Evolutionary conservation across 768 basidiomycete genomes (phyloP).

Genomic region (Peribolospora kevripleyi): DNA sequence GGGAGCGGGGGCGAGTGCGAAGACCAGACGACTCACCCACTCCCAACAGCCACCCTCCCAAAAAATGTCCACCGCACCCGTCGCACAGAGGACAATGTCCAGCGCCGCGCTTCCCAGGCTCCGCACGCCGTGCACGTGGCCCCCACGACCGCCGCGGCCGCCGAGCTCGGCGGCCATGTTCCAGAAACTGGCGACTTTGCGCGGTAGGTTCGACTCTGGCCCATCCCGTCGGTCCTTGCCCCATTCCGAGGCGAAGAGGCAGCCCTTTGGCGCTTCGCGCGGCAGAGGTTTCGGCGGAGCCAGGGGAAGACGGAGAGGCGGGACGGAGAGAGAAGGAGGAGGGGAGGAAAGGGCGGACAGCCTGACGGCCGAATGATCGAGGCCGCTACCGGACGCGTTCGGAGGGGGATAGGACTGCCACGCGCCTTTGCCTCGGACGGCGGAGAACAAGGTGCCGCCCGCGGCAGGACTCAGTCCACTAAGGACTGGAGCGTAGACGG

Average conservation of each 20-base stretch:
- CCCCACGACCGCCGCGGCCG: constrained; percentile 9
- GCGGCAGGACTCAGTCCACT: constrained; percentile 9
- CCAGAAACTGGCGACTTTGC: constrained; percentile 8
- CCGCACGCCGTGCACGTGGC: constrained; percentile 13
- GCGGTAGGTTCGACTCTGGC: constrained; percentile 7
- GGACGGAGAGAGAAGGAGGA: constrained; percentile 5
- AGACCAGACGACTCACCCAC: constrained; percentile 3
- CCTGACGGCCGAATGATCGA: too few species aligned
- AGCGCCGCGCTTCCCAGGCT: constrained; percentile 12
- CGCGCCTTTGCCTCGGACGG: constrained; percentile 6
- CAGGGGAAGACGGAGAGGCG: constrained; percentile 2
- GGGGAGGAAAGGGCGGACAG: constrained; percentile 3
- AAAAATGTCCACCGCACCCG: constrained; percentile 11
- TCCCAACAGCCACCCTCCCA: constrained; percentile 11
- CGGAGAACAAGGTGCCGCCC: constrained; percentile 10
- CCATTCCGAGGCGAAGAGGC: constrained; percentile 13
- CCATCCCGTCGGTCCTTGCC: constrained; percentile 11
- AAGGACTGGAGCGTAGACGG: constrained; percentile 12
- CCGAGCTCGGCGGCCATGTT: constrained; percentile 13
- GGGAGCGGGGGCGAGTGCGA: not conserved
- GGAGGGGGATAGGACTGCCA: constrained; percentile 6
- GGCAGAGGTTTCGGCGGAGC: constrained; percentile 6
- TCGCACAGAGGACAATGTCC: constrained; percentile 12
- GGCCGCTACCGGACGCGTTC: too few species aligned
- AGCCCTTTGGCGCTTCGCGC: constrained; percentile 10